Evolutionary conservation across 2,329 filamentous ascomycete species (phyloP), one percentile per base, ranked within the genome.

Genomic region (Neofusicoccum umdonicola): DNA sequence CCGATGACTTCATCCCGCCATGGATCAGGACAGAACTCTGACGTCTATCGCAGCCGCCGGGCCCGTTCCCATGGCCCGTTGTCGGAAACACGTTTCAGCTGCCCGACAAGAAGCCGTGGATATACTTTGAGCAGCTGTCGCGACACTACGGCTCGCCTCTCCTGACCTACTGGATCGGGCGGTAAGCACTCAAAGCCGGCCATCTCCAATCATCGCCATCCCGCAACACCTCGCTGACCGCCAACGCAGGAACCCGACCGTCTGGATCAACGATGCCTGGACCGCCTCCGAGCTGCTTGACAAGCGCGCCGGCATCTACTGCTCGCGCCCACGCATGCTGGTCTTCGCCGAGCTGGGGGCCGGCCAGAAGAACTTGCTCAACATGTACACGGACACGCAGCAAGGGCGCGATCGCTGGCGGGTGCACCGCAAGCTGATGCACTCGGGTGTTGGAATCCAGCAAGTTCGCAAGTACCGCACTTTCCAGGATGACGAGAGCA

Each of bases 401-500:
- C 67, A 68, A 22, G 68, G 75, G 37, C 63, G 75, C 22, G 73
- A 76, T 11, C 71, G 73, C 0, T 77, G 73, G 58, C 71, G 74
- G 34, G 67, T 72, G 3, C 68, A 71, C 48, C 68, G 74, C 7
- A 76, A 76, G 63, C 41, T 76, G n/a, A 76, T 68, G 57, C 75
- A 77, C 17, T 71, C 74, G 35, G 73, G 73, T 12, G 73, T 77
- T 9, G 74, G 74, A 7, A 74, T 76, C 12, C 85, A 87, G 76
- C 81, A 84, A 15, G 84, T 87, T 7, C 80, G 80, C 62, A 67
- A 67, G 9, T 88, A 87, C 65, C 77, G 86, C 2, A 79, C 82
- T 1, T 87, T 87, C 65, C 85, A 88, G 70, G 84, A 87, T 69
- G 81, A 85, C 67, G 85, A 87, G 74, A 86, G 83, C 71, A 81